phyloP scores from a whole-genome alignment of 257 asterid species.

The Nyctanthes arbortristis region DNA sequence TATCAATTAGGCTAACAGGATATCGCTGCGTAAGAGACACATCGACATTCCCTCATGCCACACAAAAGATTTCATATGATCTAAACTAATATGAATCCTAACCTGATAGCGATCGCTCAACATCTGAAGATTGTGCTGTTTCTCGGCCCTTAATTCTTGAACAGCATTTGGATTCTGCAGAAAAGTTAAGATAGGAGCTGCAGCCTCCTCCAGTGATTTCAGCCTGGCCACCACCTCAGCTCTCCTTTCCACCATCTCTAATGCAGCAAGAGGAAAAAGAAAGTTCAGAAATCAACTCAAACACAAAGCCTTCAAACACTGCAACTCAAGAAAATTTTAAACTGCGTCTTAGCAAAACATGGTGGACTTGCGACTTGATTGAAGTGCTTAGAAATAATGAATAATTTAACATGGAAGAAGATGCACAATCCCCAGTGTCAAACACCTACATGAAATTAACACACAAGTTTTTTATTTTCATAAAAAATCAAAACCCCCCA shows the following conservation, averaged over 20 bases:
- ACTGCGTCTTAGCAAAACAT: not conserved
- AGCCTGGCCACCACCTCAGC: conserved; percentile 90
- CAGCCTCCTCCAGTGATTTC: conserved; percentile 87
- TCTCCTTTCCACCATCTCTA: conserved; percentile 96
- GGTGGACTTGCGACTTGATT: not conserved
- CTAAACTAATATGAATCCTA: conserved; percentile 9
- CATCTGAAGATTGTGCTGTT: conserved; percentile 91
- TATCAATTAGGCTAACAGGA: too few species aligned
- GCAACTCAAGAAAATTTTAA: not conserved
- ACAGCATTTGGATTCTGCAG: conserved; percentile 86
- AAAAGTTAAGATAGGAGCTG: conserved; percentile 79
- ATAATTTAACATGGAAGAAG: not conserved
- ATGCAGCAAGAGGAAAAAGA: conserved; percentile 11
- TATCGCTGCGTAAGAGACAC: not conserved
- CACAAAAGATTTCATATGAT: not conserved
- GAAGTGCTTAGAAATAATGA: not conserved
- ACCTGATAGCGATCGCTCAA: conserved; percentile 95
- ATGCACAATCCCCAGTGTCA: too few species aligned
- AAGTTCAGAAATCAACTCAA: not conserved
- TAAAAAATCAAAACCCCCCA: not conserved
- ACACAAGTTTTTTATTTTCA: too few species aligned
- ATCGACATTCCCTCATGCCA: not conserved
- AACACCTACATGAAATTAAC: too few species aligned
- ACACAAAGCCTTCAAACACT: not conserved
- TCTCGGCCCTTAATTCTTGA: conserved; percentile 89